Base-by-base conservation (phyloP, 768 basidiomycete genomes). In the Leccinum subgranulosum region DNA sequence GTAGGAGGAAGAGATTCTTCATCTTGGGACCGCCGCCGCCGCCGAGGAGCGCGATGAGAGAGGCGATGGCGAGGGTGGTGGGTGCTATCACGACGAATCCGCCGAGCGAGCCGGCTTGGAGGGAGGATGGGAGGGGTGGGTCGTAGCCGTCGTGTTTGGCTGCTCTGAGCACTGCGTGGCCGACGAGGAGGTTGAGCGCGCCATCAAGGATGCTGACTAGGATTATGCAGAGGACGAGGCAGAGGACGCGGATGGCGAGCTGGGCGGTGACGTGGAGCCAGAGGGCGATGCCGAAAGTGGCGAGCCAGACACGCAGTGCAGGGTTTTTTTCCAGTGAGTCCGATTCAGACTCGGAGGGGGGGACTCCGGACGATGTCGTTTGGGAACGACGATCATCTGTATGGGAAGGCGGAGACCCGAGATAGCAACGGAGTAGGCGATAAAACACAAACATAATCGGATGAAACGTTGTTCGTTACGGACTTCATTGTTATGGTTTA, bases 21-120 rank as follows among this genome's bases (percentile, higher is more conserved):
- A 19, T 10, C 25, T 21, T 55, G 31, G 25, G 28, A 36, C 31
- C 31, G 7, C 58, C 51, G 11, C 61, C 52, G 21, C 36, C 57
- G 23, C 60, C 56, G 23, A 61, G n/a, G 25, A 58, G 21, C 2
- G 58, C 51, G 1, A 61, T 27, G 27, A 64, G 28, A 11, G 21
- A 52, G 11, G 34, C 41, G 9, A 55, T 25, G 6, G 52, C 34
- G 28, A 61, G 19, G 53, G 53, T 48, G 11, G 49, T 29, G 15
- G 67, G 60, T 1, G 53, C 57, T 12, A 57, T 52, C 36, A 66
- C 52, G n/a, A 54, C 14, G 47, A 60, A 33, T 3, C 62, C 65
- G 19, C 63, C 57, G 25, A 65, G 55, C 4, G 59, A 46, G 36
- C 61, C 63, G 25, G 61, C 56, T 46, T 57, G 54, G 29, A 60